These are phyloP conservation scores for Pleurotus tuoliensis DNA, from an alignment of 768 basidiomycete species.

Conservation along the genomic window DNA sequence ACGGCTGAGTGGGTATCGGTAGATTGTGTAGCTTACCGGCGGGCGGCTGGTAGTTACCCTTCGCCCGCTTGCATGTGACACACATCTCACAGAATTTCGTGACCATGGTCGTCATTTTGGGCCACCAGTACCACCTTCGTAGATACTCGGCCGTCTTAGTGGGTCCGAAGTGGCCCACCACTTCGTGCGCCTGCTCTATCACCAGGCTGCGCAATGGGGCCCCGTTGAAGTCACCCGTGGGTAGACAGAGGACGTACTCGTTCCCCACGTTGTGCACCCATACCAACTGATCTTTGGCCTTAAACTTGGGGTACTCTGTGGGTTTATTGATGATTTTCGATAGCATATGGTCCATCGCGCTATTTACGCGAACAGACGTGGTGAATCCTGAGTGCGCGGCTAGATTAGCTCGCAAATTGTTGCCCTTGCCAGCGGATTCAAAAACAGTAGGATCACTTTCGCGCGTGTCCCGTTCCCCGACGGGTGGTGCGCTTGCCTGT, in stretches of 20 bases:
- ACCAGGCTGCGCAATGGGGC: not conserved
- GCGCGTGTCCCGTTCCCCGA: too few relatives aligned
- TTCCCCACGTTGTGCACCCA: not conserved
- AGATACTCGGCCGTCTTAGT: constrained; percentile 12
- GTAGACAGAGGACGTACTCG: not conserved
- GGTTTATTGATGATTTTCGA: not conserved
- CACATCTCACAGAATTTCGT: constrained; percentile 20
- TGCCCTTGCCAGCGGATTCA: too few relatives aligned
- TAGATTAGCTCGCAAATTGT: too few relatives aligned
- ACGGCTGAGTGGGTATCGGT: constrained; percentile 25
- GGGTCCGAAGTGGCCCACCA: constrained; percentile 1
- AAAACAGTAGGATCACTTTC: too few relatives aligned
- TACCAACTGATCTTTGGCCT: not conserved
- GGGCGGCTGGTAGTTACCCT: constrained; percentile 13
- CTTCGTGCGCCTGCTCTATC: constrained; percentile 7
- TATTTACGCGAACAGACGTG: too few relatives aligned
- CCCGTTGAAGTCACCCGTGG: not conserved
- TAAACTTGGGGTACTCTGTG: not conserved
- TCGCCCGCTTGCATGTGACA: constrained; percentile 19
- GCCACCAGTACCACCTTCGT: constrained; percentile 27
- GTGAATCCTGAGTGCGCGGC: too few relatives aligned
- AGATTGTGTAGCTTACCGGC: constrained; percentile 25
- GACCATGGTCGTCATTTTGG: constrained; percentile 16
- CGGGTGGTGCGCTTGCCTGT: too few relatives aligned
- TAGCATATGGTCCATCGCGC: too few relatives aligned